Evolutionary conservation across 352 stramenopile species (phyloP), one percentile per base, ranked within the genome.

Genomic region (Phytophthora citricola): DNA sequence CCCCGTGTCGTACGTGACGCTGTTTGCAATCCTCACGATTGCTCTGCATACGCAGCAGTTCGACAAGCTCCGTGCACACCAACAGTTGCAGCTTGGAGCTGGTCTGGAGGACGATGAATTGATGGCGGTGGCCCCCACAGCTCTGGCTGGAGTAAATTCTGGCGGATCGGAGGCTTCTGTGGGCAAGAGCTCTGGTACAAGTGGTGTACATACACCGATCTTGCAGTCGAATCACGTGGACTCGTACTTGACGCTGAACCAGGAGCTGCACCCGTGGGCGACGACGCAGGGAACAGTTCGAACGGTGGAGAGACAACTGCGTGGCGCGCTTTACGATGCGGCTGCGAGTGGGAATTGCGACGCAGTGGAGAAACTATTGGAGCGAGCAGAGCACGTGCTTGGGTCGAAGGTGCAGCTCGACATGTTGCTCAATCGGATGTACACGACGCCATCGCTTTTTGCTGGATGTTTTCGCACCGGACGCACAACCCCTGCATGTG

Each of bases 401-500:
- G 81, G 78, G 15, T 90, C 83, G 14, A 88, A 85, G 44, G 62
- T 85, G 45, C 78, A 88, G 55, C 69, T 89, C 26, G 76, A 90
- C 61, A 61, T 90, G 57, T 62, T 89, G 46, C 60, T 92, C 17
- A 76, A 80, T 48, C 72, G 78, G 32, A 93, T 93, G 83, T 95
- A 95, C 75, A 75, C 65, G 15, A 92, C 85, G 7, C 81, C 87
- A 8, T 70, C 70, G 26, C 63, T 91, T 8, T 85, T 22, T 65
- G 83, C 22, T 88, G 81, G 70, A 75, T 83, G 29, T 92, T 95
- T 34, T 87, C 82, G n/a, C 83, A 75, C 61, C 80, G 75, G 14
- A 87, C 81, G 12, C 70, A 76, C 44, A 95, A 95, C 34, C 87
- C 6, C 69, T 95, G 41, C 85, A 93, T 44, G 78, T 89, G 2